phyloP scores from a whole-genome alignment of 768 basidiomycete genomes.

The Wakefieldia striispora region DNA sequence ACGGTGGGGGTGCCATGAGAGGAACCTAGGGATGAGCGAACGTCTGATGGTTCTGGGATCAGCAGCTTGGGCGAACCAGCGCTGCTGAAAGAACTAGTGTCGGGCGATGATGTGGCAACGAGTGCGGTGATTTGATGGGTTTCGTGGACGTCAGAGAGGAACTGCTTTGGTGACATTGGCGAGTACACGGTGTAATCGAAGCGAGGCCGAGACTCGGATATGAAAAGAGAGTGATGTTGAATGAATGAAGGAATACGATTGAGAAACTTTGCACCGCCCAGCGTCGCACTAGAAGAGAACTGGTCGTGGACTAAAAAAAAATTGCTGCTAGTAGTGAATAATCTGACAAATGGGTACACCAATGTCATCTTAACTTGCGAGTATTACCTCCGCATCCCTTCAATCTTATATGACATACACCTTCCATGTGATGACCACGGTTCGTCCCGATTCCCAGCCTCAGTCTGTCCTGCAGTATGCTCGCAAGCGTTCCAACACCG shows the following conservation, averaged over 20 bases:
- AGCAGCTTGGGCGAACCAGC: slow-evolving; percentile 11
- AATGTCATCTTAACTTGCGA: no score
- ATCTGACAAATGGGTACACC: slow-evolving; percentile 1
- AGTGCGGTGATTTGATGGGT: slow-evolving; percentile 14
- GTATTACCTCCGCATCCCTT: no score
- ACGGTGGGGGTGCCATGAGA: slow-evolving; percentile 35
- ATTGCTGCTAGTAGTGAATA: neutral
- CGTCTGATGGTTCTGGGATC: slow-evolving; percentile 11
- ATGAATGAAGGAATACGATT: slow-evolving; percentile 11
- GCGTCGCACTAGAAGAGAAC: slow-evolving; percentile 5
- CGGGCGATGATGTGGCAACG: slow-evolving; percentile 8
- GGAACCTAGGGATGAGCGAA: slow-evolving; percentile 15
- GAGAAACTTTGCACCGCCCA: slow-evolving; percentile 9
- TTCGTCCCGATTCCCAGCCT: slow-evolving; percentile 61
- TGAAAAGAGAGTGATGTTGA: slow-evolving; percentile 24
- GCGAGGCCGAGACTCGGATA: neutral
- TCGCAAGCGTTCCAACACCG: slow-evolving; percentile 72
- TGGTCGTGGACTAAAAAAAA: neutral
- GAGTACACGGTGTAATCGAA: neutral
- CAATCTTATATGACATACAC: neutral
- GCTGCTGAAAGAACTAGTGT: slow-evolving; percentile 17
- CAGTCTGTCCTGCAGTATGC: slow-evolving; percentile 43
- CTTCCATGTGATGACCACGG: slow-evolving; percentile 46
- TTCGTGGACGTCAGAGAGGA: slow-evolving; percentile 15
- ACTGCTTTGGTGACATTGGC: slow-evolving; percentile 13